A percentile compares a stretch with the other conserved stretches of the same genome.
phyloP scores from a whole-genome alignment of 495 filamentous ascomycete genomes.

The Aspergillus steynii region DNA sequence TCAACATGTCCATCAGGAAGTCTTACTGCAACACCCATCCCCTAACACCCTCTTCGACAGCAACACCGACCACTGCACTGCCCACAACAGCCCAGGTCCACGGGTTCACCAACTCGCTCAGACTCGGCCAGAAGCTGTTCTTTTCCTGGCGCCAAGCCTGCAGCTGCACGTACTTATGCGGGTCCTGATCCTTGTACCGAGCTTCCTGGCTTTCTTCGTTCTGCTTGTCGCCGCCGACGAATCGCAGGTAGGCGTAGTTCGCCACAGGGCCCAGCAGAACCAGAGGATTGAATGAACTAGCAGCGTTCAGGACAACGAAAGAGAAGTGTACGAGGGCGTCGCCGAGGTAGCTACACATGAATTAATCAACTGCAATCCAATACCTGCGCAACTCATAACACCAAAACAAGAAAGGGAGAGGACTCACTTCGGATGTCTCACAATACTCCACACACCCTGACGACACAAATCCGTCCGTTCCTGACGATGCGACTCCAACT shows the following conservation, averaged over 20 bases:
- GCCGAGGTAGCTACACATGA: constrained; percentile 52
- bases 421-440: constrained; percentile 61
- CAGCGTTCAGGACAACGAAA: constrained; percentile 43
- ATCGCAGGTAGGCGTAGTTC: constrained; percentile 59
- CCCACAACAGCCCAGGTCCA: constrained; percentile 55
- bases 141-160: constrained; percentile 48
- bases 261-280: constrained; percentile 54
- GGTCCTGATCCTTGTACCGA: constrained; percentile 46
- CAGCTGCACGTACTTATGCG: constrained; percentile 52
- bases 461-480: constrained; percentile 40
- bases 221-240: constrained; percentile 53
- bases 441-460: constrained; percentile 59
- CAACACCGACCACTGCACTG: constrained; percentile 38
- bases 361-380: constrained; percentile 6
- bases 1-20: not conserved
- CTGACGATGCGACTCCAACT: constrained; percentile 43
- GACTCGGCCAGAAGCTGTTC: constrained; percentile 59
- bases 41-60: constrained; percentile 26
- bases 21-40: constrained; percentile 8
- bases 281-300: constrained; percentile 52
- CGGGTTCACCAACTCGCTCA: constrained; percentile 47
- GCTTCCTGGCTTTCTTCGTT: constrained; percentile 52
- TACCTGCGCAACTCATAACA: not conserved
- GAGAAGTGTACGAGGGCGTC: constrained; percentile 53
- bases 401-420: not conserved